These are phyloP conservation scores for Colletotrichum musae DNA, from an alignment of 2,329 filamentous ascomycete species.

Conservation along the genomic window DNA sequence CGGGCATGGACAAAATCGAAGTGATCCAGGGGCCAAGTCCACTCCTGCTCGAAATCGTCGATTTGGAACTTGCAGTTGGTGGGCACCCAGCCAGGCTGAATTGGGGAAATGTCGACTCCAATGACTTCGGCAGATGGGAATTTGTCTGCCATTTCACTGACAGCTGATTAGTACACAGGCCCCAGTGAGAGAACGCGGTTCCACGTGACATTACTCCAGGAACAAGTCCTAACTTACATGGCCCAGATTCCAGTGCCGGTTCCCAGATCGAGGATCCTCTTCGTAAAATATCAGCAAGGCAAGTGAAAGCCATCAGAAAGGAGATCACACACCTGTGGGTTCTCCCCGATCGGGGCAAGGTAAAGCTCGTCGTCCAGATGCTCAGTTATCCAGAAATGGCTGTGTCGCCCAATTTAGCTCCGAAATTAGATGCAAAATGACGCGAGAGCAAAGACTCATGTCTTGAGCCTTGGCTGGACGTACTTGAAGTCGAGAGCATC, in stretches of 20 bases:
- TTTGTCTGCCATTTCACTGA: slow-evolving; percentile 62
- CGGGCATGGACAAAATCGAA: slow-evolving; percentile 74
- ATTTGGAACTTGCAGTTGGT: slow-evolving; percentile 75
- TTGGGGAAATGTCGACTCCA: slow-evolving; percentile 69
- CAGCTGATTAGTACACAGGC: too few species aligned
- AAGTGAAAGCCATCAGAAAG: too few species aligned
- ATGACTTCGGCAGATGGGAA: slow-evolving; percentile 60
- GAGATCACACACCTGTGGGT: not conserved
- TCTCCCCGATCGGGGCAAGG: slow-evolving; percentile 3
- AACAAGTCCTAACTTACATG: not conserved
- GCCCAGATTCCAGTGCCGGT: slow-evolving; percentile 5
- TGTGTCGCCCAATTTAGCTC: not conserved
- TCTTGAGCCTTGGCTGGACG: not conserved
- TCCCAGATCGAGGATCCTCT: not conserved
- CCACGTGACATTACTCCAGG: too few species aligned
- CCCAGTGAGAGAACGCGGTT: not conserved
- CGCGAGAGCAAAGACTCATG: too few species aligned
- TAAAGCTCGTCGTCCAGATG: not conserved
- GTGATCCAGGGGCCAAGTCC: slow-evolving; percentile 61
- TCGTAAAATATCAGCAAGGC: slow-evolving; percentile 44
- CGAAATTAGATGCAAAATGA: too few species aligned
- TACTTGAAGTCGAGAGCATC: slow-evolving; percentile 39
- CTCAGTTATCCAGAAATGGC: slow-evolving; percentile 1
- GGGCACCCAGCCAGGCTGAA: slow-evolving; percentile 68
- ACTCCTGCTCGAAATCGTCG: slow-evolving; percentile 70